Evolutionary conservation across 768 basidiomycete genomes (phyloP).

Genomic region (Paxillus ammoniavirescens): DNA sequence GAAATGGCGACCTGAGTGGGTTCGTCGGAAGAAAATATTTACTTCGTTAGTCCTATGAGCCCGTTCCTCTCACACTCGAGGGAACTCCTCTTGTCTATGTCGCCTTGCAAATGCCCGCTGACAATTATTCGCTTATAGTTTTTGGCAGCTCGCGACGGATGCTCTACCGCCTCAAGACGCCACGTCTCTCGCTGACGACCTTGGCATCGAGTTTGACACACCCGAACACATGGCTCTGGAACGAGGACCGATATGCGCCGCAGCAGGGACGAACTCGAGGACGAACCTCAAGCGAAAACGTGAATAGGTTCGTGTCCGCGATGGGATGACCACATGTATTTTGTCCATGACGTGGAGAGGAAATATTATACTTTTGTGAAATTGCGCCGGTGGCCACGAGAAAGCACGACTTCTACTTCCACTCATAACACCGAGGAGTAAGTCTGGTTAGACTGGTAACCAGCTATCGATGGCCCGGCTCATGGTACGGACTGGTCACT

Average conservation of each 20-base stretch:
- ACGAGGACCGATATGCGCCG: slow-evolving; percentile 53
- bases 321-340: background rate
- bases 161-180: slow-evolving; percentile 65
- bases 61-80: background rate
- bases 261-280: slow-evolving; percentile 24
- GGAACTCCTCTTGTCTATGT: background rate
- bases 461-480: too few species aligned
- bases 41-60: slow-evolving; percentile 24
- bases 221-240: slow-evolving; percentile 69
- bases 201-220: slow-evolving; percentile 80
- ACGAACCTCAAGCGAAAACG: slow-evolving; percentile 55
- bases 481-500: too few species aligned
- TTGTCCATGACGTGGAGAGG: background rate
- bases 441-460: too few species aligned
- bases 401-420: too few species aligned
- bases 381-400: too few species aligned
- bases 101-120: background rate
- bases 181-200: slow-evolving; percentile 64
- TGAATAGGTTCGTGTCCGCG: slow-evolving; percentile 10
- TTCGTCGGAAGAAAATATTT: slow-evolving; percentile 71
- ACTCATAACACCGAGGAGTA: too few species aligned
- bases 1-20: slow-evolving; percentile 83
- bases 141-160: slow-evolving; percentile 75
- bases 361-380: too few species aligned
- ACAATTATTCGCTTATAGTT: slow-evolving; percentile 40